Evolutionary conservation across 2,329 filamentous ascomycete species (phyloP).

Genomic region (Aspergillus sp.): DNA sequence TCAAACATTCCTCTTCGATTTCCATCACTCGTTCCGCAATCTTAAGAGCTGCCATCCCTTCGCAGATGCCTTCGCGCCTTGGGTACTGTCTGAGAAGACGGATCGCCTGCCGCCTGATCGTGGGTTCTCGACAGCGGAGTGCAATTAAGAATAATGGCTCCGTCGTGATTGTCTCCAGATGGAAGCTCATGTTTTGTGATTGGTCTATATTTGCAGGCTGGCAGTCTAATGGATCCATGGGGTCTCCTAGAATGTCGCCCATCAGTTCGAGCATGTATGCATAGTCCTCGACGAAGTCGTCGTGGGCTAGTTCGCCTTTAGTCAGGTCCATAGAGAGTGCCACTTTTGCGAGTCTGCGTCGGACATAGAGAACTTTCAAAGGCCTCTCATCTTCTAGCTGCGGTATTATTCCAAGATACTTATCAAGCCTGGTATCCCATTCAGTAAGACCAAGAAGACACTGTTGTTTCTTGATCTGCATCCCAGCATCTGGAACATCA

Average conservation of each 20-base stretch:
- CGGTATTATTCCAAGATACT: background rate
- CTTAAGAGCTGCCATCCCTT: background rate
- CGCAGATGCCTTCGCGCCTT: constrained; percentile 7
- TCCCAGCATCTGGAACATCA: background rate
- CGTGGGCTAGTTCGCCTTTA: constrained; percentile 4
- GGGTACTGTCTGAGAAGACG: constrained; percentile 2
- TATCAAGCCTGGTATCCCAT: background rate
- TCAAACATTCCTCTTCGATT: background rate
- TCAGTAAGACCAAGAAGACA: background rate
- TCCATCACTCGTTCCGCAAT: background rate
- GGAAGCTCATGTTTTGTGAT: background rate
- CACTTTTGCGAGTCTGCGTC: background rate
- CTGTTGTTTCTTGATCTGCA: background rate
- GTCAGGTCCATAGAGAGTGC: background rate
- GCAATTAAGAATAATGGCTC: constrained; percentile 7
- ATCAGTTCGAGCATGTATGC: background rate
- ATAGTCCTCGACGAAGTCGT: background rate
- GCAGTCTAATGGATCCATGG: background rate
- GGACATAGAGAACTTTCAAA: background rate
- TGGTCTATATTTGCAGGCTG: background rate
- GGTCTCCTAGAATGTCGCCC: background rate
- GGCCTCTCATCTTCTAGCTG: background rate
- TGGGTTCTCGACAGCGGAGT: background rate
- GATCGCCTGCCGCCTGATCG: background rate
- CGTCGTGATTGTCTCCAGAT: background rate